These are phyloP conservation scores for Eucalyptus sideroxylon DNA, from an alignment of 345 rosid species.

Conservation along the genomic window DNA sequence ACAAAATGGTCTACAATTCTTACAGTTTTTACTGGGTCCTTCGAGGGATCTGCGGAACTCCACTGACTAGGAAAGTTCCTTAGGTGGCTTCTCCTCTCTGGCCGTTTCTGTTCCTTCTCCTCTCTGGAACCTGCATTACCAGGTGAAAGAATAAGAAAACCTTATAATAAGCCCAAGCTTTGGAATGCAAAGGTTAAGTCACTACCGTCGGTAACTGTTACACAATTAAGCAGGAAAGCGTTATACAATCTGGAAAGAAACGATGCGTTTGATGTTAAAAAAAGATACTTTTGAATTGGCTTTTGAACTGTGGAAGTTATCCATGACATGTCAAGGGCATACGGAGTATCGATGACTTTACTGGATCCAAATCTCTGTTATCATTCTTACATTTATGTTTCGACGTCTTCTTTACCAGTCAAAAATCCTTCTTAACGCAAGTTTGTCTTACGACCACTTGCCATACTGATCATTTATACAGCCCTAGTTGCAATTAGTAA, in stretches of 20 bases:
- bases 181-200: not conserved
- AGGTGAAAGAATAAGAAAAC: no score
- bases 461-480: not conserved
- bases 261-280: not conserved
- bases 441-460: not conserved
- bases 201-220: not conserved
- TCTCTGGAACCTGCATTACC: no score
- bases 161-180: no score
- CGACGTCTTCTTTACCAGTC: not conserved
- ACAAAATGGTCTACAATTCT: conserved; percentile 58
- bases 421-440: not conserved
- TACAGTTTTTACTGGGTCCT: conserved; percentile 65
- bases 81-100: conserved; percentile 36
- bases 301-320: not conserved
- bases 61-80: conserved; percentile 65
- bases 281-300: not conserved
- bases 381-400: not conserved
- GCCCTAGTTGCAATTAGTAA: not conserved
- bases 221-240: not conserved
- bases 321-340: not conserved
- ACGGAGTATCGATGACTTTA: no score
- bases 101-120: no score
- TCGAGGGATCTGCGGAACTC: conserved; percentile 41
- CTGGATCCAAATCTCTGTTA: not conserved
- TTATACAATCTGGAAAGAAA: not conserved